Percentiles rank a stretch among this genome's conserved stretches.
phyloP scores from a whole-genome alignment of 2,329 filamentous ascomycete genomes.

The Phialophora tarda region DNA sequence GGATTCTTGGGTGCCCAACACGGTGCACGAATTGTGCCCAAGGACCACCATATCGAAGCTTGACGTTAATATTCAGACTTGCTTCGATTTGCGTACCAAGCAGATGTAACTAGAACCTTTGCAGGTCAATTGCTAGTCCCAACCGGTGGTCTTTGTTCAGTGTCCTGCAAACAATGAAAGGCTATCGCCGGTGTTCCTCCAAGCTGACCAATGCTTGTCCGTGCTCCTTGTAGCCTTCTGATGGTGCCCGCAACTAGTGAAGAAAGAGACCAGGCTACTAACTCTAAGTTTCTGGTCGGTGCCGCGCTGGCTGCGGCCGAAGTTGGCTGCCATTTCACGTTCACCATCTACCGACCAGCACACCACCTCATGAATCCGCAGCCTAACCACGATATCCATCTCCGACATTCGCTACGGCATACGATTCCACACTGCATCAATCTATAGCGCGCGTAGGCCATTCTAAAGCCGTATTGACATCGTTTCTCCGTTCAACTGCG shows the following conservation, averaged over 20 bases:
- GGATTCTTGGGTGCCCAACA: background rate
- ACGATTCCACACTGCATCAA: background rate
- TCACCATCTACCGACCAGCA: conserved; percentile 15
- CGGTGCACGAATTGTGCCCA: background rate
- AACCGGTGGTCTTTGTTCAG: background rate
- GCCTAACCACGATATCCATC: conserved; percentile 16
- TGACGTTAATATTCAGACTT: background rate
- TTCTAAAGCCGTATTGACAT: background rate
- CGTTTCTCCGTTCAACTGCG: background rate
- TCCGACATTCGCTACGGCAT: background rate
- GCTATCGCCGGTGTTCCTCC: background rate
- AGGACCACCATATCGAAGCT: background rate
- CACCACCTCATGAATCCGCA: conserved; percentile 13
- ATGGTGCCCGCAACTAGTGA: background rate
- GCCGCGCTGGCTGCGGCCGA: conserved; percentile 13
- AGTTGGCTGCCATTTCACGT: conserved; percentile 13
- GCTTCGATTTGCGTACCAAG: background rate
- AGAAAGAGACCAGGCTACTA: background rate
- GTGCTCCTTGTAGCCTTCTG: background rate
- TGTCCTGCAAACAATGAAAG: background rate
- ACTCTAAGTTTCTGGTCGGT: background rate
- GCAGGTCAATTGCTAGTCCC: background rate
- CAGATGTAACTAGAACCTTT: background rate
- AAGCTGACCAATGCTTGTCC: conserved; percentile 15
- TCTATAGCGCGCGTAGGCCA: background rate